Evolutionary conservation across 345 rosid genomes (phyloP), one percentile per base, ranked within the genome.

Genomic region (Gossypium anomalum): DNA sequence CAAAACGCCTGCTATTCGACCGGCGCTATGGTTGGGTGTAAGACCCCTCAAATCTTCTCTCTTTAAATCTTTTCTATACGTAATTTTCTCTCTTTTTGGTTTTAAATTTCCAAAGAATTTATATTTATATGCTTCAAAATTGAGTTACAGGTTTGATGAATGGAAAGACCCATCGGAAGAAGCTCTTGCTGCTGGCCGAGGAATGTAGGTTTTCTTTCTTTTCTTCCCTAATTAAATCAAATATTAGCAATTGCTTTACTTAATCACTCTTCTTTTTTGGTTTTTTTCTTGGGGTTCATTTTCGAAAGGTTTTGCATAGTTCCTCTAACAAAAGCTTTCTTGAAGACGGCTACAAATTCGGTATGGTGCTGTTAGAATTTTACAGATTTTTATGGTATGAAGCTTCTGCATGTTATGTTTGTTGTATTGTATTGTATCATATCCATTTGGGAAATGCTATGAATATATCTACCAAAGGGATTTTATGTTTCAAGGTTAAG

Each of bases 21-120:
- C 88, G 91, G 63, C 92, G 95, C 13, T 90, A 90, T 80, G 95
- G 95, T 29, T 90, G 92, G 89, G 91, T 88, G 95, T 90, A 88
- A 76, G 9, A 66, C 38, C 66, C 3, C 3, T 16, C 69, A 51
- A 64, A 19, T 19, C 9, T 62, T 64, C 16, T 15, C n/a, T 57
- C 25, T 63, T 0, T 17, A 3, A 16, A 2, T 7, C 12, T 9
- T 2, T 34, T 38, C 4, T 41, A 2, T 65, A 13, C 23, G 11
- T 70, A 15, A 29, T 19, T 43, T 49, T 34, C 41, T 49, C n/a
- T 13, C 29, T 7, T 7, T 13, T 17, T 2, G 20, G 34, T 11
- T 51, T 3, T 53, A 27, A 23, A 25, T 20, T 34, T 22, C 12
- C 11, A 0, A 17, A 53, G 22, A 53, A 6, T 29, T 16, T 53